Base-by-base conservation (phyloP, 495 filamentous ascomycete genomes). In the Xylaria longipes region DNA sequence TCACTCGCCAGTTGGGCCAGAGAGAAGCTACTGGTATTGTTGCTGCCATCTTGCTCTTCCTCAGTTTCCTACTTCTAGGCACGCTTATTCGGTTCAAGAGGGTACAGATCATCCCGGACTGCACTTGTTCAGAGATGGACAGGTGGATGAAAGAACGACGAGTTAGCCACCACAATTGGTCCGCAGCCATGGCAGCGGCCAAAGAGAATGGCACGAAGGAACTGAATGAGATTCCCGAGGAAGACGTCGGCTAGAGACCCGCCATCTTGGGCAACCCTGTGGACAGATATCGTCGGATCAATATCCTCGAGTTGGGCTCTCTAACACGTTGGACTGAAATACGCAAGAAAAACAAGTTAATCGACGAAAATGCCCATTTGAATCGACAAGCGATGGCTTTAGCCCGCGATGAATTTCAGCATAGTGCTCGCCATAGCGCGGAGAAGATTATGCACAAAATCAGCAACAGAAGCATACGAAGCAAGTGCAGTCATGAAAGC, bases 251-350 rank as follows among this genome's bases (percentile, higher is more conserved):
- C 64, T 92, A 89, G 90, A 87, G 87, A 70, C 88, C 91, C 0
- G 81, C 89, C 29, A 85, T 92, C 71, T 87, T 92, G 71, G 91
- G 91, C 45, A 91, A 90, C 81, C 91, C 91, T 41, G 86, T 84
- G 29, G 87, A 89, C 29, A 89, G 87, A 75, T 89, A 86, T 77
- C 82, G 91, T 48, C 83, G 89, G 60, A 88, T 93, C 84, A 91
- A 87, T 71, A 77, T 91, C 35, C 82, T 93, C 57, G 91, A 93
- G 76, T 75, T 93, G 27, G 91, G 91, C 3, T 78, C 80, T 27
- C 76, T 90, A 81, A 89, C 83, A 52, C 80, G 91, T 37, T 93
- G 91, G 89, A 90, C 85, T 52, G 91, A 93, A 80, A 92, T 93
- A 75, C 82, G 91, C 72, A 85, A 84, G 76, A 87, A 88, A 80